Percentiles rank a stretch among this genome's conserved stretches.
Evolutionary conservation across 2,329 filamentous ascomycete species (phyloP).

Genomic region (Microcyclosporella mali): DNA sequence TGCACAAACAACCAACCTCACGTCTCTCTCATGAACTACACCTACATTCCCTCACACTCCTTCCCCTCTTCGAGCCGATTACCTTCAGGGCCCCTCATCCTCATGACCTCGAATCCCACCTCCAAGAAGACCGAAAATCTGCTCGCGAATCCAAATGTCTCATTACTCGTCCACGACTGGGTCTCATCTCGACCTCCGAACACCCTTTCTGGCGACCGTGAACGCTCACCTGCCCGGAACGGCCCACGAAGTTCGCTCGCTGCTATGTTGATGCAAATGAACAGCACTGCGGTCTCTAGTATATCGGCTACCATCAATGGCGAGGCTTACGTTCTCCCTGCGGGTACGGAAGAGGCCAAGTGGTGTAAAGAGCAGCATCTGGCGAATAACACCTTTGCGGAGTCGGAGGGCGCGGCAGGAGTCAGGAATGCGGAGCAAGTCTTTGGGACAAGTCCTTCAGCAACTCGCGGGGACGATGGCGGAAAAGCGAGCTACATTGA

Average conservation of each 20-base stretch:
- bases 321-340: conserved; percentile 65
- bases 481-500: conserved; percentile 64
- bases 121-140: conserved; percentile 80
- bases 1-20: conserved; percentile 77
- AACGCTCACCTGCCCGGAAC: conserved; percentile 51
- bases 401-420: too few species aligned
- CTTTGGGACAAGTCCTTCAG: conserved; percentile 20
- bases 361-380: conserved; percentile 81
- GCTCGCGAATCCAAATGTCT: conserved; percentile 76
- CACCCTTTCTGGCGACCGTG: conserved; percentile 41
- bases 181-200: conserved; percentile 80
- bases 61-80: conserved; percentile 54
- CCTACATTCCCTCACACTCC: conserved; percentile 64
- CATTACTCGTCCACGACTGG: conserved; percentile 96
- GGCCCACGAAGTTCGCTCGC: conserved; percentile 66
- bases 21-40: conserved; percentile 98
- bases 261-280: conserved; percentile 79
- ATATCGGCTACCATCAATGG: conserved; percentile 94
- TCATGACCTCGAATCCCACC: conserved; percentile 80
- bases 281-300: conserved; percentile 76
- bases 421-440: conserved; percentile 25
- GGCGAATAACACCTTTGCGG: conserved; percentile 69
- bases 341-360: conserved; percentile 71
- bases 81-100: conserved; percentile 56
- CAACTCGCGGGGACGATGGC: conserved; percentile 35